Percentiles rank a stretch among this genome's conserved stretches.
Evolutionary conservation across 306 rosid species (phyloP).

Genomic region (Herpetospermum pedunculosum): DNA sequence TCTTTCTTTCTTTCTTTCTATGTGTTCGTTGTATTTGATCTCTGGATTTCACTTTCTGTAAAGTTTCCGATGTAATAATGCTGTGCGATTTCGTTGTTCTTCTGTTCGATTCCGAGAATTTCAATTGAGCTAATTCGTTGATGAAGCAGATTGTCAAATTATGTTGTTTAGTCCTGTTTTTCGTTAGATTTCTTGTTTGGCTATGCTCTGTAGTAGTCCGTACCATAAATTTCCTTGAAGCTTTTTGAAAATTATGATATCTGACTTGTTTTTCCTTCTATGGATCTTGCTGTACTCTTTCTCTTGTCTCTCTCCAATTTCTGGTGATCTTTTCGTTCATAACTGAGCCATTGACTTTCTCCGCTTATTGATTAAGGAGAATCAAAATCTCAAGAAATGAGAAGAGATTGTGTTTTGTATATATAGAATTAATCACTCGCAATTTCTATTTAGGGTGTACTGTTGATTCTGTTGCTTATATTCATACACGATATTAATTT

Average conservation of each 20-base stretch:
- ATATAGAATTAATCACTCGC: background rate
- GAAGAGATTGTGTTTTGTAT: background rate
- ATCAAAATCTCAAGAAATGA: background rate
- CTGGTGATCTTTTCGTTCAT: background rate
- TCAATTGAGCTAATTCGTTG: background rate
- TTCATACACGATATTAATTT: background rate
- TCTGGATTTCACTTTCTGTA: background rate
- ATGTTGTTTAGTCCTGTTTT: background rate
- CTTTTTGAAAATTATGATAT: background rate
- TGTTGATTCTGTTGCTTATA: background rate
- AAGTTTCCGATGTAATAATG: background rate
- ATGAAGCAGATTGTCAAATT: background rate
- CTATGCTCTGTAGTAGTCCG: background rate
- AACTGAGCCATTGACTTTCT: background rate
- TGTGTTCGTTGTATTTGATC: too few species aligned
- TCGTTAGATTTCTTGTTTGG: background rate
- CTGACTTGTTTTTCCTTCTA: background rate
- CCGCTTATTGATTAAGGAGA: background rate
- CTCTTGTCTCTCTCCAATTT: background rate
- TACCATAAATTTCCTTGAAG: background rate
- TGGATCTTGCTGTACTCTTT: background rate
- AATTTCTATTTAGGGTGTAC: background rate
- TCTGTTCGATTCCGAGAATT: background rate
- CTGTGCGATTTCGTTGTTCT: background rate
- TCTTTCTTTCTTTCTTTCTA: background rate